phyloP scores from a whole-genome alignment of 2,329 filamentous ascomycete genomes.

The Samsoniella hepiali region DNA sequence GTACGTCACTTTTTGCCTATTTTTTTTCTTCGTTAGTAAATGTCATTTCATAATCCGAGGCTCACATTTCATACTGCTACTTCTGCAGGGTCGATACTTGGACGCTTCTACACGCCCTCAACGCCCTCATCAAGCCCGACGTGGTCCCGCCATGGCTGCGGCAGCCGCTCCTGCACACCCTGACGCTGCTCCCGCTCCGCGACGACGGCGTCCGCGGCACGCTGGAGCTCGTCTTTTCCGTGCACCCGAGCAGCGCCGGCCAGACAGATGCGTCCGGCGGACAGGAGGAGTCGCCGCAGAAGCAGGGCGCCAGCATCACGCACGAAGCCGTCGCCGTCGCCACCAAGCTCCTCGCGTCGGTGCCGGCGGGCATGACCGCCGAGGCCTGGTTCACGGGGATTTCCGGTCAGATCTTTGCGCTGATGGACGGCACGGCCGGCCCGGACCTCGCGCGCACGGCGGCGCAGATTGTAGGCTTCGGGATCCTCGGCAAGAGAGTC shows the following conservation, averaged over 20 bases:
- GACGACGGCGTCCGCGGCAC: slow-evolving; percentile 62
- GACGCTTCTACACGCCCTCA: slow-evolving; percentile 59
- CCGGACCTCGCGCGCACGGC: slow-evolving; percentile 35
- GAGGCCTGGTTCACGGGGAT: slow-evolving; percentile 60
- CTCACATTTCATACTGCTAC: neutral
- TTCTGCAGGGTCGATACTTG: slow-evolving; percentile 39
- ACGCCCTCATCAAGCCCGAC: slow-evolving; percentile 60
- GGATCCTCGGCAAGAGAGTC: slow-evolving; percentile 61
- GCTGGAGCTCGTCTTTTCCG: slow-evolving; percentile 68
- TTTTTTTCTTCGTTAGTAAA: too few relatives aligned
- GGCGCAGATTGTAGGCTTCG: slow-evolving; percentile 47
- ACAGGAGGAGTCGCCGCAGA: slow-evolving; percentile 51
- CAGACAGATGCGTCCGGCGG: slow-evolving; percentile 39
- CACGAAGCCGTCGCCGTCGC: slow-evolving; percentile 65
- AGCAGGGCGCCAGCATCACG: slow-evolving; percentile 61
- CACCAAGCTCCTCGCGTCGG: slow-evolving; percentile 57
- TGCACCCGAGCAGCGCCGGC: slow-evolving; percentile 55
- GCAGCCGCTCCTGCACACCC: slow-evolving; percentile 50
- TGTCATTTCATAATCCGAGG: neutral
- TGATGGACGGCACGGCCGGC: slow-evolving; percentile 55
- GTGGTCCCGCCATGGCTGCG: slow-evolving; percentile 59
- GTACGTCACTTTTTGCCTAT: slow-evolving; percentile 32
- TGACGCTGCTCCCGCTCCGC: slow-evolving; percentile 60
- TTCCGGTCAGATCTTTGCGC: slow-evolving; percentile 55
- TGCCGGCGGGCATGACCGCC: slow-evolving; percentile 52